Evolutionary conservation across 2,329 filamentous ascomycete genomes (phyloP), one percentile per base, ranked within the genome.

Genomic region (Didymella exigua): DNA sequence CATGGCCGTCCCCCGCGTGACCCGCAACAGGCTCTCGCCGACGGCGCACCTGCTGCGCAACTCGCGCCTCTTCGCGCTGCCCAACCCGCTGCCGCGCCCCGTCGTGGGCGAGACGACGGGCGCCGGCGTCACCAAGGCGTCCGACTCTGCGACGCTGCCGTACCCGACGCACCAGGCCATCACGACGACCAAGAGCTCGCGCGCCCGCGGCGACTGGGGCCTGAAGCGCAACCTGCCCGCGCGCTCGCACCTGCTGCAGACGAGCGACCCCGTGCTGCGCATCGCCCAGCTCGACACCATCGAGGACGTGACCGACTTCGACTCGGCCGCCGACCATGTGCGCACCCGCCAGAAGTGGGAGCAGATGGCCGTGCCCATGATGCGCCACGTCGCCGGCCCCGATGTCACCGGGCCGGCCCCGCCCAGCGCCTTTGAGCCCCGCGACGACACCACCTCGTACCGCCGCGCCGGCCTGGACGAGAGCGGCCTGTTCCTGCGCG

Each of bases 41-140:
- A 84, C 85, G 48, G 84, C 85, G 49, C 82, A 82, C 59, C 83
- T 98, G 64, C 84, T 98, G 70, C 88, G 93, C 75, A 86, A 87
- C 56, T 98, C 93, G 55, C 90, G 93, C 64, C 84, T 98, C 66
- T 98, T 98, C 78, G 89, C 93, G 21, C 82, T 98, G 51, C 93
- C 93, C 13, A 83, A 86, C 54, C 86, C 91, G 19, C 82, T 97
- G 46, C 86, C 89, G 16, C 78, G 82, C 36, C 86, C 90, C 10
- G 74, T 77, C 11, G 63, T 77, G 24, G 70, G 74, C 55, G 62
- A 65, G 14, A 58, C 76, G 72, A 62, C 79, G 81, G 61, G 80
- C 79, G 60, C 80, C 77, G 56, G 79, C 77, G 38, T 75, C 36
- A 77, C 77, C 49, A 80, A 78, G 58, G 76, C 79, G 58, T 92